A percentile compares a stretch with the other conserved stretches of the same genome.
Evolutionary conservation across 352 stramenopile genomes (phyloP).

Genomic region (Pythium periplocum): DNA sequence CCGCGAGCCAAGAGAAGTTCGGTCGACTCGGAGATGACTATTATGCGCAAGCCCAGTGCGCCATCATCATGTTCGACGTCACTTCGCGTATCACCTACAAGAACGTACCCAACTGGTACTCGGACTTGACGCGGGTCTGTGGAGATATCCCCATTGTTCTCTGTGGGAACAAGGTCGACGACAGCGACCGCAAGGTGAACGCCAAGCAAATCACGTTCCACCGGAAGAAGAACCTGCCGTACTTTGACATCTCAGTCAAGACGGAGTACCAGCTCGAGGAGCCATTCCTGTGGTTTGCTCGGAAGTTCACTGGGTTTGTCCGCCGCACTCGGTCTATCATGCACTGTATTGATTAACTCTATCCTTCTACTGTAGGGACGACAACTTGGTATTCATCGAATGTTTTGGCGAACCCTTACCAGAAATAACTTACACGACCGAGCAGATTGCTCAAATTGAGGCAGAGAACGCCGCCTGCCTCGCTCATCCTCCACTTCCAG

Average conservation of each 20-base stretch:
- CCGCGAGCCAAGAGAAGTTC: slow-evolving; percentile 99
- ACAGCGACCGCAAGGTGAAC: slow-evolving; percentile 99
- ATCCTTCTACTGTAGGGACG: slow-evolving; percentile 66
- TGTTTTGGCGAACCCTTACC: slow-evolving; percentile 93
- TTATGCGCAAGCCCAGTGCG: slow-evolving; percentile 99
- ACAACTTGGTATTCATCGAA: slow-evolving; percentile 98
- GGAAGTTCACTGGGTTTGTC: slow-evolving; percentile 83
- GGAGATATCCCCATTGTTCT: slow-evolving; percentile 99
- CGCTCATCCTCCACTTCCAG: slow-evolving; percentile 90
- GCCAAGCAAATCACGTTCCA: slow-evolving; percentile 99
- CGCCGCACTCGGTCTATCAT: neutral
- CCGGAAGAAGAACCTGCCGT: slow-evolving; percentile 99
- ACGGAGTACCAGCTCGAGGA: slow-evolving; percentile 99
- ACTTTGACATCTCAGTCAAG: slow-evolving; percentile 99
- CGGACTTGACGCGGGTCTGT: slow-evolving; percentile 98
- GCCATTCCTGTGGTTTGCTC: slow-evolving; percentile 99
- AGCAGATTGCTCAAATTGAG: slow-evolving; percentile 91
- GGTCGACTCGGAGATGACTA: slow-evolving; percentile 93
- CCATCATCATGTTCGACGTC: slow-evolving; percentile 99
- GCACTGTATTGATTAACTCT: neutral
- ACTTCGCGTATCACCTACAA: slow-evolving; percentile 99
- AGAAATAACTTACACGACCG: slow-evolving; percentile 94
- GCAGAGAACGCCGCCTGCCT: slow-evolving; percentile 88
- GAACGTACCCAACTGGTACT: slow-evolving; percentile 99
- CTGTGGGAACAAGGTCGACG: slow-evolving; percentile 99